phyloP scores from a whole-genome alignment of 306 rosid genomes.

The Herpetospermum pedunculosum region DNA sequence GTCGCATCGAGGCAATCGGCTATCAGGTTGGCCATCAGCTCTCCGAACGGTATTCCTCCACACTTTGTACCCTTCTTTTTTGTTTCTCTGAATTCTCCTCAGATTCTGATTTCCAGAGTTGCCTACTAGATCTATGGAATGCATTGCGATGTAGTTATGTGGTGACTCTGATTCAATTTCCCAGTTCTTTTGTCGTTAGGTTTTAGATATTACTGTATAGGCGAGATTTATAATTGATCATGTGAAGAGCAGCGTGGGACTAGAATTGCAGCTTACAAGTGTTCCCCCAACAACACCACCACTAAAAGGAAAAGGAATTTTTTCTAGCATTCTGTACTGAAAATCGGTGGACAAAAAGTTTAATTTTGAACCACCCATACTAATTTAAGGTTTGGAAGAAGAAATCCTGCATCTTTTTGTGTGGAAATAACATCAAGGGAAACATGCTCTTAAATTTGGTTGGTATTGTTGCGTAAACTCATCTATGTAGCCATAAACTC shows the following conservation, averaged over 20 bases:
- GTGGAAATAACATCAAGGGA: background rate
- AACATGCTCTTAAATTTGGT: background rate
- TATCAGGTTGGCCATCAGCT: slow-evolving; percentile 98
- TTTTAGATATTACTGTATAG: background rate
- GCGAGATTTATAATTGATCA: background rate
- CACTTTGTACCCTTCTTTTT: slow-evolving; percentile 8
- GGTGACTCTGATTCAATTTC: background rate
- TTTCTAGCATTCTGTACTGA: background rate
- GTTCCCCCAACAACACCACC: background rate
- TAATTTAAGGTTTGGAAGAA: background rate
- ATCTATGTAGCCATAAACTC: background rate
- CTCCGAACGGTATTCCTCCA: slow-evolving; percentile 66
- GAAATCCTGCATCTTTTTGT: background rate
- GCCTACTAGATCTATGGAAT: background rate
- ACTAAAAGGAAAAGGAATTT: background rate
- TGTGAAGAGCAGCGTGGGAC: background rate
- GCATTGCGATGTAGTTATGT: background rate
- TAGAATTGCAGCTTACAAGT: background rate
- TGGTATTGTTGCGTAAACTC: background rate
- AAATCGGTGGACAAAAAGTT: background rate
- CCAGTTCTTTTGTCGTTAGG: background rate
- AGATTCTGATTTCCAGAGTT: background rate
- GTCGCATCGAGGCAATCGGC: slow-evolving; percentile 92
- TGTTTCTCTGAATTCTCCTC: background rate
- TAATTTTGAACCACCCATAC: background rate